Conservation (phyloP, 177 flowering plant species). For the Tripterygium wilfordii region DNA sequence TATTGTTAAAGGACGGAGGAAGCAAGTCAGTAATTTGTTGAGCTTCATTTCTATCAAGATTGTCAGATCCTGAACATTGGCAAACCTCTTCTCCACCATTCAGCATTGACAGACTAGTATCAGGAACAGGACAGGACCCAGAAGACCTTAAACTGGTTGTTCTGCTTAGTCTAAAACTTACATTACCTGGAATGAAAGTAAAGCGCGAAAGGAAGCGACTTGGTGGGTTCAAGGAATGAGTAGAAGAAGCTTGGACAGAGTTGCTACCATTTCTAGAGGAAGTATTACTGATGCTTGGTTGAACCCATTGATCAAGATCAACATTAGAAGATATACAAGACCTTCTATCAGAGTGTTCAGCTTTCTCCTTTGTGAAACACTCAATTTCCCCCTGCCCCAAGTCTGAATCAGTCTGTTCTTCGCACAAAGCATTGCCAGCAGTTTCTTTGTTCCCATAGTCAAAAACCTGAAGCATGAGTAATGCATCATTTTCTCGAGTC, state of each 20-base stretch:
- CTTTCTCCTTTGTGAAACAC: slow-evolving; percentile 29
- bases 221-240: slow-evolving; percentile 34
- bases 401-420: slow-evolving; percentile 20
- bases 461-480: slow-evolving; percentile 27
- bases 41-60: slow-evolving; percentile 22
- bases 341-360: slow-evolving; percentile 27
- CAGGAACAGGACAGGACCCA: slow-evolving; percentile 43
- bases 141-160: slow-evolving; percentile 68
- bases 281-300: slow-evolving; percentile 21
- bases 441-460: slow-evolving; percentile 24
- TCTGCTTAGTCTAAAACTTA: slow-evolving; percentile 68
- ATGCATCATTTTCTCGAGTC: background rate
- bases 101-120: slow-evolving; percentile 32
- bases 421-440: slow-evolving; percentile 14
- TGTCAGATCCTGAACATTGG: slow-evolving; percentile 13
- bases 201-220: slow-evolving; percentile 60
- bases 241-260: slow-evolving; percentile 34
- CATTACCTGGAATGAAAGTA: slow-evolving; percentile 57
- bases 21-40: slow-evolving; percentile 23
- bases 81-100: slow-evolving; percentile 35
- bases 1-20: slow-evolving; percentile 25
- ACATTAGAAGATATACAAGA: slow-evolving; percentile 25
- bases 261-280: slow-evolving; percentile 36
- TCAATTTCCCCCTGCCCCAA: slow-evolving; percentile 25
- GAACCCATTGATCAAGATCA: slow-evolving; percentile 40